A percentile compares a stretch with the other conserved stretches of the same genome.
These are phyloP conservation scores for Calocybe gangraenosa DNA, from an alignment of 768 basidiomycete species.

Conservation along the genomic window DNA sequence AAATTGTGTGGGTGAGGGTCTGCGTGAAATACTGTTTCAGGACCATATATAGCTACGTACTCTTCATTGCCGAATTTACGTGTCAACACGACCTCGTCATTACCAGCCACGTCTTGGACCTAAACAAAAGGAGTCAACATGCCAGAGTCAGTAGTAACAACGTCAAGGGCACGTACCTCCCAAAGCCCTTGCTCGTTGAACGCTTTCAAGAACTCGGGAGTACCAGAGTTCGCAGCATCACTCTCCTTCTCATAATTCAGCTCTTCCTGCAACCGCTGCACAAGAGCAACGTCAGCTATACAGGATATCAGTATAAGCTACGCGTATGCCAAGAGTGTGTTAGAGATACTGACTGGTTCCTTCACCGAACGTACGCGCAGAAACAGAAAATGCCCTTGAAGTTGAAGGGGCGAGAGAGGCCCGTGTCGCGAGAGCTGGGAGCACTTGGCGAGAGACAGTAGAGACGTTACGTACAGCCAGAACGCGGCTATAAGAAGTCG, in stretches of 20 bases:
- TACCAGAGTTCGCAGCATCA: constrained; percentile 25
- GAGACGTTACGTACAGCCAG: constrained; percentile 25
- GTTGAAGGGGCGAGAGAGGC: constrained; percentile 17
- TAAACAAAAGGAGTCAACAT: constrained; percentile 20
- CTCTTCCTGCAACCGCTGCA: constrained; percentile 76
- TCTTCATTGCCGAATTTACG: constrained; percentile 88
- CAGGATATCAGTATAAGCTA: neutral
- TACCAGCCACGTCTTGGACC: constrained; percentile 67
- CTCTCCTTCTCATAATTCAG: constrained; percentile 80
- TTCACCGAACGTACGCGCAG: constrained; percentile 38
- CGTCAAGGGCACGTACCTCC: constrained; percentile 47
- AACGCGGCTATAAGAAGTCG: constrained; percentile 41
- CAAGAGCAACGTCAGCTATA: constrained; percentile 69
- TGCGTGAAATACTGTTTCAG: neutral
- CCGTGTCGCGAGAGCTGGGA: constrained; percentile 23
- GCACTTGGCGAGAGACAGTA: constrained; percentile 21
- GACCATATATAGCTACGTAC: constrained; percentile 40
- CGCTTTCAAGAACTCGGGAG: constrained; percentile 72
- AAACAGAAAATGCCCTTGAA: constrained; percentile 42
- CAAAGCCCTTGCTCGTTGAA: constrained; percentile 77
- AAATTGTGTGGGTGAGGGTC: neutral
- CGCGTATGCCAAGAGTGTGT: neutral
- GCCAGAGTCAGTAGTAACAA: neutral
- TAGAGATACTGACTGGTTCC: constrained; percentile 36
- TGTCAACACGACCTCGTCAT: constrained; percentile 79